phyloP scores from a whole-genome alignment of 192 early-diverging fungal species.

The Cetraspora pellucida region DNA sequence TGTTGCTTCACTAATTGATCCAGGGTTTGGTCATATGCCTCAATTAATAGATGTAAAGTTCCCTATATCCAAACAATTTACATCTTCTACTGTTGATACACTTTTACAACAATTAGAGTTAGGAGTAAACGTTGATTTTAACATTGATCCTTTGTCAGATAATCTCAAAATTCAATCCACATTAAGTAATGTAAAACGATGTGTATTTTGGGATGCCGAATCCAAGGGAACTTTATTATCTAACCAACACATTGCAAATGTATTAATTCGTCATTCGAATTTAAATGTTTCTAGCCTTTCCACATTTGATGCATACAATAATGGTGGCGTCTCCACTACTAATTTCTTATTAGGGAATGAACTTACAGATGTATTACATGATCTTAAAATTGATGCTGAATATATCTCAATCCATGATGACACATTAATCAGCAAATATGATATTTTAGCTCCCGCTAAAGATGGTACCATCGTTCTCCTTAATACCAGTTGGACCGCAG shows the following conservation, averaged over 20 bases:
- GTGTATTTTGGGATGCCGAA: slow-evolving; percentile 62
- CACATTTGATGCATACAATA: slow-evolving; percentile 56
- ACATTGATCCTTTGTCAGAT: slow-evolving; percentile 41
- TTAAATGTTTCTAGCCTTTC: slow-evolving; percentile 47
- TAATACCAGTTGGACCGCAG: slow-evolving; percentile 67
- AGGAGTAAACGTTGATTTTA: neutral
- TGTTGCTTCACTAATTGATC: slow-evolving; percentile 61
- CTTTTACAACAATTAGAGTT: slow-evolving; percentile 42
- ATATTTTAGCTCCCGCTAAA: slow-evolving; percentile 58
- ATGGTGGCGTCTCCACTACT: slow-evolving; percentile 61
- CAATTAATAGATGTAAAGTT: slow-evolving; percentile 49
- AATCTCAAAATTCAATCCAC: slow-evolving; percentile 13
- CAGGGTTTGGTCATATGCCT: slow-evolving; percentile 51
- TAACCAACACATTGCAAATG: slow-evolving; percentile 49
- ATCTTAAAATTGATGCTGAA: slow-evolving; percentile 50
- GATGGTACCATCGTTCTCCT: slow-evolving; percentile 59
- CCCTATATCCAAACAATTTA: slow-evolving; percentile 35
- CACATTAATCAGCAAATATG: slow-evolving; percentile 58
- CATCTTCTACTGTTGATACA: slow-evolving; percentile 39
- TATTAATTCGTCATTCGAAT: slow-evolving; percentile 44
- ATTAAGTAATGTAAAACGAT: slow-evolving; percentile 47
- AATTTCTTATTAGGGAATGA: slow-evolving; percentile 59
- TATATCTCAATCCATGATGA: slow-evolving; percentile 69
- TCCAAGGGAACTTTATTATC: slow-evolving; percentile 55
- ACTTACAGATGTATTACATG: slow-evolving; percentile 37